Base-by-base conservation (phyloP, 208 protist species). In the Leptomonas seymouri region DNA sequence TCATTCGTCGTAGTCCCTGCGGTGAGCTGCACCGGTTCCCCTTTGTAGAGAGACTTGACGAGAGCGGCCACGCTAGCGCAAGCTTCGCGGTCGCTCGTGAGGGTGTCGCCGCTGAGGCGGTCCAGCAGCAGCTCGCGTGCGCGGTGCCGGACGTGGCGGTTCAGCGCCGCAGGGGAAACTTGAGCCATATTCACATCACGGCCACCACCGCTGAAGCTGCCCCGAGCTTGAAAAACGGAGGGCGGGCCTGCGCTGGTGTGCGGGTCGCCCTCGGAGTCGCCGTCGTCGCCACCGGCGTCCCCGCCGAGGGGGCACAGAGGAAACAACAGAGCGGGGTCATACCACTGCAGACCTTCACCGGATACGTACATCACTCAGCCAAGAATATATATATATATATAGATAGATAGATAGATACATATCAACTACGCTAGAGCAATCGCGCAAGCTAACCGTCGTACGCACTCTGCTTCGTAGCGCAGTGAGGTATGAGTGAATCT, bases 331-430 rank as follows among this genome's bases (percentile, higher is more conserved):
- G 67, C 57, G 6, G 71, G 79, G 62, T 88, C 83, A 64, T 78
- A 79, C 83, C 83, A 88, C 49, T 67, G 56, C 50, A 82, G 42
- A 9, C 23, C 53, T 36, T 88, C 83, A 9, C 72, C 73, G 5
- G 62, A 34, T 4, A 67, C 45, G 71, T 77, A 83, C 78, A 88
- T 88, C 41, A 45, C 11, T 45, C 8, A n/a, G n/a, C n/a, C n/a
- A n/a, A n/a, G n/a, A n/a, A 39, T 39, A 39, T 39, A 39, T 3
- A 39, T 39, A 39, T 3, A 39, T 39, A 39, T 3, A 39, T 39
- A 39, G 34, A 39, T 39, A 39, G 34, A 39, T 39, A 39, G 34
- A 39, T 39, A 39, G 34, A 39, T 39, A 39, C 9, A 39, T n/a
- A n/a, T n/a, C n/a, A n/a, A n/a, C n/a, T n/a, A n/a, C n/a, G n/a